Conservation (phyloP, 2,329 filamentous ascomycete genomes). For the Ceratocystis colombiana region DNA sequence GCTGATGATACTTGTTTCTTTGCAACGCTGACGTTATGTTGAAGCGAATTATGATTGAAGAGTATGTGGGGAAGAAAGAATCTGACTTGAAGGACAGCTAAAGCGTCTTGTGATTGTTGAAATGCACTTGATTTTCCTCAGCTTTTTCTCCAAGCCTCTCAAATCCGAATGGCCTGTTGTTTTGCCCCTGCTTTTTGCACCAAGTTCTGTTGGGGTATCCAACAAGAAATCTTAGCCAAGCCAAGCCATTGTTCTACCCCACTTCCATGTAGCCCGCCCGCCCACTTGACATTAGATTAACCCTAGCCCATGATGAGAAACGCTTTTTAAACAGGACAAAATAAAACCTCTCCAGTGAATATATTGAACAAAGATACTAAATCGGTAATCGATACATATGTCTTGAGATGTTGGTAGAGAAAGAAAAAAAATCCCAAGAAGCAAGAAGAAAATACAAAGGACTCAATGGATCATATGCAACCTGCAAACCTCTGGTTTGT, state of each 20-base stretch:
- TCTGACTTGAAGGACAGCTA: neutral
- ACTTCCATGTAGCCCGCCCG: neutral
- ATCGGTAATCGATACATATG: slow-evolving; percentile 5
- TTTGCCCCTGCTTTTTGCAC: neutral
- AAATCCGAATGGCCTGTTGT: neutral
- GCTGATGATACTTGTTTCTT: neutral
- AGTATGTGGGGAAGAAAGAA: neutral
- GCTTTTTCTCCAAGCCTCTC: neutral
- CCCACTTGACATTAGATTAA: neutral
- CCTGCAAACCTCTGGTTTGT: slow-evolving; percentile 30
- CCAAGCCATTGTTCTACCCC: neutral
- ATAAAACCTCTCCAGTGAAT: neutral
- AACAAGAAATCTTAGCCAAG: neutral
- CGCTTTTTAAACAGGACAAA: neutral
- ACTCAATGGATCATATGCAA: slow-evolving; percentile 26
- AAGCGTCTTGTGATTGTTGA: slow-evolving; percentile 2
- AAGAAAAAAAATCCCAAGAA: slow-evolving; percentile 14
- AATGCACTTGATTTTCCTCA: neutral
- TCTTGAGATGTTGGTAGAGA: neutral
- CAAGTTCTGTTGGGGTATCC: slow-evolving; percentile 7
- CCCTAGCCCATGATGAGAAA: neutral
- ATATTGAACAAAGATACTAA: slow-evolving; percentile 14
- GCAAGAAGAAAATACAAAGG: slow-evolving; percentile 11
- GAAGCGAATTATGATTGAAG: neutral
- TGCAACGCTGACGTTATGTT: neutral